phyloP scores from a whole-genome alignment of 495 filamentous ascomycete species.

The Geoglossum glabrum region DNA sequence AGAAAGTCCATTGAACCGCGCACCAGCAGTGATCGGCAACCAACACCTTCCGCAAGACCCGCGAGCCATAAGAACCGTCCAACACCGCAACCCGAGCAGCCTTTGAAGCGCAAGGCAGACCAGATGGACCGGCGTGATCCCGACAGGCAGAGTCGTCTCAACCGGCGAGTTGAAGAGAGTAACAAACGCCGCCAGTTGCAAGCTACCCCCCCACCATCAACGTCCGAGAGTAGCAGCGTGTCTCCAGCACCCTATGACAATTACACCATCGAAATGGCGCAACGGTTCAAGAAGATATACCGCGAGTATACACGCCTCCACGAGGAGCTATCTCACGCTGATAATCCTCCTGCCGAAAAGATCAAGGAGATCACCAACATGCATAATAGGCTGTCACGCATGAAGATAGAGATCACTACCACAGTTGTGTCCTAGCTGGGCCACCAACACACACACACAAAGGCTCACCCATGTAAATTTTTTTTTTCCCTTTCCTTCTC shows the following conservation, averaged over 20 bases:
- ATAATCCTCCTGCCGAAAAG: constrained; percentile 33
- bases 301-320: constrained; percentile 42
- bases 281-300: constrained; percentile 40
- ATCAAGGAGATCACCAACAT: constrained; percentile 37
- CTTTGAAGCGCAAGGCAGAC: constrained; percentile 4
- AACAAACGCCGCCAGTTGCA: constrained; percentile 1
- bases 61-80: background rate
- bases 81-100: background rate
- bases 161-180: background rate
- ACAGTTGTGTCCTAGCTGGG: background rate
- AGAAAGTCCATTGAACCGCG: background rate
- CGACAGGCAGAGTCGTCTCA: background rate
- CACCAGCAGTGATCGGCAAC: background rate
- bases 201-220: background rate
- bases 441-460: background rate
- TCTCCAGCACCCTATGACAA: background rate
- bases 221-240: constrained; percentile 1
- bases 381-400: constrained; percentile 34
- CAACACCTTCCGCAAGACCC: background rate
- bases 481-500: too few relatives aligned
- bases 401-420: constrained; percentile 44
- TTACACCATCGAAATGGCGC: constrained; percentile 29
- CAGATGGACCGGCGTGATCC: background rate
- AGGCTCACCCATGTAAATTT: too few relatives aligned
- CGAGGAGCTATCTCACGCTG: constrained; percentile 29